phyloP scores from a whole-genome alignment of 495 filamentous ascomycete genomes.

The Penicillium riverlandense region DNA sequence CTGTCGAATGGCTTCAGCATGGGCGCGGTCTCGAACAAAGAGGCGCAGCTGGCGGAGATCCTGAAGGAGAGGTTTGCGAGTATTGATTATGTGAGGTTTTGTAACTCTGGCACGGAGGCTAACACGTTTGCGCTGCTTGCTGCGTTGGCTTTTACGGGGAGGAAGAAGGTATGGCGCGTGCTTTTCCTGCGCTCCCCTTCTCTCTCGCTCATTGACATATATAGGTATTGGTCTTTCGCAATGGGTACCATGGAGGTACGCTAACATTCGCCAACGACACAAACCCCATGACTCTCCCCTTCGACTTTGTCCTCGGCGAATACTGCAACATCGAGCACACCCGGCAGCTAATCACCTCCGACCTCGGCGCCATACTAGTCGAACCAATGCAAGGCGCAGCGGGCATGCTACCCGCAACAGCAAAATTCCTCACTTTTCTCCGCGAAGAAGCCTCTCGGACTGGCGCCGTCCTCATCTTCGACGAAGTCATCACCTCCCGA shows the following conservation, averaged over 20 bases:
- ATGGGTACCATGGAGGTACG: constrained; percentile 21
- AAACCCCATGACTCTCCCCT: constrained; percentile 11
- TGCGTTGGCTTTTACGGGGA: constrained; percentile 28
- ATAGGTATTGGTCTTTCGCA: constrained; percentile 25
- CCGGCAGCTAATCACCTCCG: constrained; percentile 4
- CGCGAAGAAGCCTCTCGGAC: constrained; percentile 23
- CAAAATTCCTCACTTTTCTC: constrained; percentile 37
- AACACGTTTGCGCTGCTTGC: constrained; percentile 27
- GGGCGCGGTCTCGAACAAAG: background rate
- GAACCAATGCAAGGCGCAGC: constrained; percentile 54
- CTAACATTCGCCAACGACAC: constrained; percentile 6
- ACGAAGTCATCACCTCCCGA: constrained; percentile 60
- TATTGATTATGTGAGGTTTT: constrained; percentile 28
- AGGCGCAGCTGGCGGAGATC: constrained; percentile 4
- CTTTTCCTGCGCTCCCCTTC: background rate
- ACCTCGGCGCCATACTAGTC: constrained; percentile 49
- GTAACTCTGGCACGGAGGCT: constrained; percentile 33
- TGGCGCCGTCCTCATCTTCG: constrained; percentile 49
- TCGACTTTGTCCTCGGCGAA: constrained; percentile 38
- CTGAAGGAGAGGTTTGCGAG: constrained; percentile 16
- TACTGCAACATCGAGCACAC: constrained; percentile 37
- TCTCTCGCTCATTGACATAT: constrained; percentile 11
- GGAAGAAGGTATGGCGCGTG: constrained; percentile 21
- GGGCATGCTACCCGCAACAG: constrained; percentile 37
- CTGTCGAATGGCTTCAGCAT: constrained; percentile 8